Evolutionary conservation across 2,329 filamentous ascomycete species (phyloP), one percentile per base, ranked within the genome.

Genomic region (Pleoardoris graminearum): DNA sequence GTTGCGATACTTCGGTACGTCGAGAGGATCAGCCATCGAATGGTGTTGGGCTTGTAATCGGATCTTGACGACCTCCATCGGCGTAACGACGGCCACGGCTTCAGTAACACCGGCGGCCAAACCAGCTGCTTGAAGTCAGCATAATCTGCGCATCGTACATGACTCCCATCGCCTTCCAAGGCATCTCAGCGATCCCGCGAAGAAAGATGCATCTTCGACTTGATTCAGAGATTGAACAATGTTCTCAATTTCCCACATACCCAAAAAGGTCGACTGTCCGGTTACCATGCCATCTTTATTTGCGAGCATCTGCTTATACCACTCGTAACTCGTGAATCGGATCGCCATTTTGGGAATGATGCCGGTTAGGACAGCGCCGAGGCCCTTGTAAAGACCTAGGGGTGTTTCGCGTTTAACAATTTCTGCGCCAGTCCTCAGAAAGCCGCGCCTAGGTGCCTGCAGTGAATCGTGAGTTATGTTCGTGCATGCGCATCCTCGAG

Each of bases 291-390:
- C 89, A 2, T 85, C 69, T 60, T 83, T 77, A 73, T 90, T 81
- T 37, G 90, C 86, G 21, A 97, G 80, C 56, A 88, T 57, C 71
- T 91, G 86, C 83, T 97, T 97, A 78, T 97, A 99, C 72, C 84
- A 85, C 76, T 97, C 94, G 76, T 97, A 99, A 50, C 90, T 96
- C 42, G 93, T 96, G 78, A 99, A 99, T 33, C 94, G 90, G 73
- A 97, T 99, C 56, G 94, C 94, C 94, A 99, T 99, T 78, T 99
- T 99, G 50, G 94, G 94, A 19, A 99, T 85, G 74, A 99, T 99
- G 62, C 94, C 94, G 21, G 92, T 97, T 53, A 97, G 75, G 36
- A 99, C 94, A 50, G 94, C 94, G 57, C 94, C 94, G n/a, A 99
- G 84, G 62, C 94, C 94, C 80, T 99, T 99, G 83, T 99, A 99